Evolutionary conservation across 2,329 filamentous ascomycete species (phyloP), one percentile per base, ranked within the genome.

Genomic region (Biscogniauxia marginata): DNA sequence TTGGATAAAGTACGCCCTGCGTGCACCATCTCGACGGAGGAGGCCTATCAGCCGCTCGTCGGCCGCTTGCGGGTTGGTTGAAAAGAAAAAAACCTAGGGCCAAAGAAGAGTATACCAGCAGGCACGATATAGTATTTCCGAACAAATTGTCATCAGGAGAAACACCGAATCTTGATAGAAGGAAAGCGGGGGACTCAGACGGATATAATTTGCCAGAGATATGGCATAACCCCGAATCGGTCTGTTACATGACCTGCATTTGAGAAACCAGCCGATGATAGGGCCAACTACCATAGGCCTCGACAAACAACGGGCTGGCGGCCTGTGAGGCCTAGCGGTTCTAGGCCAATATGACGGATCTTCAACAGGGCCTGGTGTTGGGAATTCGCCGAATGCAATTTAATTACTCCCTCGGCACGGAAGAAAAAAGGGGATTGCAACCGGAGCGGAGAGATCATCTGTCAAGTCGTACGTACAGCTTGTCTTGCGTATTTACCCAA

Each of bases 141-240:
- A 39, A 16, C 13, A 39, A 39, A 39, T 16, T 39, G 30, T 39
- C 30, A 39, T 39, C 30, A n/a, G 30, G 30, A 39, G 44, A 46
- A 46, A 46, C 13, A 21, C 18, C 44, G 44, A 18, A 20, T 18
- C n/a, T 19, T 20, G 11, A 30, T n/a, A 34, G n/a, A 19, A 19
- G 39, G 16, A 25, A 25, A n/a, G 30, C 5, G 3, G 7, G 44
- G 18, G 18, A 20, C 18, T 46, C 20, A 18, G 44, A 20, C 44
- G 30, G 30, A 39, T 48, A 30, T 23, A 34, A 49, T 49, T 49
- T 49, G 48, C 20, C 48, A 49, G 48, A 30, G 25, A 49, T 49
- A 49, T 9, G 23, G 46, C 46, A 49, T 21, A 23, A 49, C 24
- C n/a, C 45, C 21, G 21, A 24, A 19, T 30, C 24, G 48, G 23